Evolutionary conservation across 768 basidiomycete species (phyloP), one percentile per base, ranked within the genome.

Genomic region (Crepidotus variabilis): DNA sequence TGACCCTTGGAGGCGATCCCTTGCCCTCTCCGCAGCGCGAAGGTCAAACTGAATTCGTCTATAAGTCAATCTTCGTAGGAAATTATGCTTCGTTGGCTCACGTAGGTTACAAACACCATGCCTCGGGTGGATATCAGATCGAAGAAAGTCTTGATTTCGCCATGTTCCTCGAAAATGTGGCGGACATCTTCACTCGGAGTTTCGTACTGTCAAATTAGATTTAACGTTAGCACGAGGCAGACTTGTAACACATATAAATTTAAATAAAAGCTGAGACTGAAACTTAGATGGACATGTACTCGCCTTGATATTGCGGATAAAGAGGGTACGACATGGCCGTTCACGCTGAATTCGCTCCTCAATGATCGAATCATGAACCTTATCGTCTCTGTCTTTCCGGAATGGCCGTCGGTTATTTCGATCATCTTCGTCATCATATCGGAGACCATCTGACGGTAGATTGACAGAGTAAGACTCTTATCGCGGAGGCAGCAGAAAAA

Each of bases 71-170:
- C 24, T 22, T 43, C 33, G 47, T 16, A 35, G 51, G 18, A 52
- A 32, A 14, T 21, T 23, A 13, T 9, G 34, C 56, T 47, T 54
- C 7, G 35, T 21, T 35, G 47, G 84, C 96, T 83, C 75, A 98
- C 97, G 70, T 92, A 99, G 49, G 96, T 99, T 47, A 98, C 90
- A 71, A 99, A 99, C 13, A 98, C 90, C 92, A 99, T 97, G n/a
- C 97, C 97, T 58, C 97, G 82, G 10, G 90, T 95, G 50, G 85
- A 82, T 60, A 98, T 91, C 18, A 98, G 77, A 72, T 99, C 97
- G 71, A 98, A 98, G 70, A 95, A 98, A 0, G 92, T 94, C 74
- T 94, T 94, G 76, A 98, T 92, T 65, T 94, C 92, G 60, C 97
- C 97, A 66, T 93, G 91, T 57, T 90, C 88, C 74, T 93, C 92